These are phyloP conservation scores for Zymoseptoria brevis DNA, from an alignment of 2,329 filamentous ascomycete species.

Conservation along the genomic window DNA sequence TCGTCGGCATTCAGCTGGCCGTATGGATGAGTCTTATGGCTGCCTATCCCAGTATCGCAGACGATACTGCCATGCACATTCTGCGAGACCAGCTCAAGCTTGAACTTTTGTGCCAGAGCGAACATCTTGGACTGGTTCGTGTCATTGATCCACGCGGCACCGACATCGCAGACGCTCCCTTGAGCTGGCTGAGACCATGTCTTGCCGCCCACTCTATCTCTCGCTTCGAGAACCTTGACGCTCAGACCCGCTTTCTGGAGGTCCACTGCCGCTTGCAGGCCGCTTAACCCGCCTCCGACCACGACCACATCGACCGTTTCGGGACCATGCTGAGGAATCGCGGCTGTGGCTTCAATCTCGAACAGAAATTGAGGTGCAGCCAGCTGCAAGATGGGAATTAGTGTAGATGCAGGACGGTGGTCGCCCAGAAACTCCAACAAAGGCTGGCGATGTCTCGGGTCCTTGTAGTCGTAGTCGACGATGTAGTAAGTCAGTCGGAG, in stretches of 20 bases:
- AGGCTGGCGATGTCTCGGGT: slow-evolving; percentile 14
- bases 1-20: slow-evolving; percentile 23
- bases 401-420: slow-evolving; percentile 20
- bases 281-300: slow-evolving; percentile 28
- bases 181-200: slow-evolving; percentile 35
- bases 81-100: slow-evolving; percentile 42
- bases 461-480: slow-evolving; percentile 19
- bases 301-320: slow-evolving; percentile 26
- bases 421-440: slow-evolving; percentile 19
- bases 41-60: slow-evolving; percentile 35
- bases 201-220: slow-evolving; percentile 37
- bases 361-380: slow-evolving; percentile 20
- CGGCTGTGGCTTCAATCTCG: slow-evolving; percentile 22
- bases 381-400: slow-evolving; percentile 20
- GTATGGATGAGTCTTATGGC: slow-evolving; percentile 27
- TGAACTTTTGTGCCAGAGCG: slow-evolving; percentile 35
- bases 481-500: slow-evolving; percentile 23
- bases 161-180: slow-evolving; percentile 40
- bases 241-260: slow-evolving; percentile 21
- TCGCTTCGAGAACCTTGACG: slow-evolving; percentile 27
- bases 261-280: slow-evolving; percentile 25
- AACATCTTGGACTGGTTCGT: slow-evolving; percentile 43
- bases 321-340: slow-evolving; percentile 10
- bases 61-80: slow-evolving; percentile 40
- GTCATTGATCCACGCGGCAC: slow-evolving; percentile 55